Base-by-base conservation (phyloP, 805 yeast species). In the Cyberlindnera galapagoensis region DNA sequence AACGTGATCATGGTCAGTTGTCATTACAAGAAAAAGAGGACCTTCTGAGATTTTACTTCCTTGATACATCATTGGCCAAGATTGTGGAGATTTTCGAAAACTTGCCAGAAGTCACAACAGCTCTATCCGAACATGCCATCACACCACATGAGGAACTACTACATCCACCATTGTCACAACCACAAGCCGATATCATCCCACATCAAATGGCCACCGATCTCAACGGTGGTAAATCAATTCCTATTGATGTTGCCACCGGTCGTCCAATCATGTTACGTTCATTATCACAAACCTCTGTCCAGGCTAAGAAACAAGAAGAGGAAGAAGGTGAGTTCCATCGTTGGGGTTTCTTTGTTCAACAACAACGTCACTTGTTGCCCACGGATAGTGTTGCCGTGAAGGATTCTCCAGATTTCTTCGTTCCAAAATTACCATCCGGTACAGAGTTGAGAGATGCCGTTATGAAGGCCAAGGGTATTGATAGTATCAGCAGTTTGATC, bases 281-380 rank as follows among this genome's bases (percentile, higher is more conserved):
- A 5, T 60, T 72, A 5, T 76, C 85, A 0, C 80, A 74, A 41
- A 77, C 83, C 1, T 69, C 82, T 3, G 50, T 59, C 9, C 76
- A 81, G 48, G 85, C 87, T 11, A 79, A 74, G 54, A 73, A 71
- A 42, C 85, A 82, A 55, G 95, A 86, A 52, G 78, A 77, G 39
- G 97, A 87, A 53, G 97, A 87, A 62, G 97, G 96, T 47, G 94
- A 83, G 50, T 69, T 86, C 42, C 95, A 84, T 56, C 76, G 81
- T 59, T 76, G 86, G 77, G 94, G 94, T 13, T 74, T 76, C 49
- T 83, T 75, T 47, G 77, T 85, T 43, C 82, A 78, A 51, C 84
- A 76, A 49, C 74, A 79, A 39, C 47, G 57, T 12, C 59, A 62
- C 42, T 30, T 43, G 34, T 28, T 47, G n/a, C 52, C 51, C 12